A percentile compares a stretch with the other conserved stretches of the same genome.
These are phyloP conservation scores for Agrostemma githago DNA, from an alignment of 148 eudicot genomes.

Conservation along the genomic window DNA sequence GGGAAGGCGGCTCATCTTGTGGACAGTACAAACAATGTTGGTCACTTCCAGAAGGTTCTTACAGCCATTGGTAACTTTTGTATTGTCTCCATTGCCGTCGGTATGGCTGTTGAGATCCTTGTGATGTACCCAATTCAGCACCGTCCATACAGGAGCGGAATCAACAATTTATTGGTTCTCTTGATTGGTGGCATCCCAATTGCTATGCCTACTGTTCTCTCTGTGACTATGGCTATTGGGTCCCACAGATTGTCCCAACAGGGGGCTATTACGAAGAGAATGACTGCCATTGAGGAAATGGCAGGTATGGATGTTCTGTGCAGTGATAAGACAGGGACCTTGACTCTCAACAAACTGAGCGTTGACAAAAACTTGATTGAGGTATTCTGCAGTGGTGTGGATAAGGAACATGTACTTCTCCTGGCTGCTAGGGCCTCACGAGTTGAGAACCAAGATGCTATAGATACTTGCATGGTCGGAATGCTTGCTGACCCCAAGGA, in stretches of 20 bases:
- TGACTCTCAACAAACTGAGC: conserved; percentile 85
- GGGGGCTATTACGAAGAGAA: conserved; percentile 97
- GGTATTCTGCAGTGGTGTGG: conserved; percentile 75
- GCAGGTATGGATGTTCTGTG: conserved; percentile 99
- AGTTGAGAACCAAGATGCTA: conserved; percentile 93
- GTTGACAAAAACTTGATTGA: conserved; percentile 87
- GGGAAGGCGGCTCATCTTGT: conserved; percentile 98
- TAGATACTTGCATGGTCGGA: conserved; percentile 88
- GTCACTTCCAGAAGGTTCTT: conserved; percentile 93
- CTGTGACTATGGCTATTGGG: conserved; percentile 99
- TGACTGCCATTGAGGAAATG: conserved; percentile 99
- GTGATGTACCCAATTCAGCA: conserved; percentile 97
- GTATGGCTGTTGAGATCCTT: conserved; percentile 70
- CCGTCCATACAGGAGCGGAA: conserved; percentile 68
- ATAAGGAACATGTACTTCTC: conserved; percentile 71
- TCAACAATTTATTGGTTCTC: conserved; percentile 84
- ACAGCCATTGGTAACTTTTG: conserved; percentile 94
- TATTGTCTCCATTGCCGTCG: conserved; percentile 81
- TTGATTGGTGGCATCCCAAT: conserved; percentile 97
- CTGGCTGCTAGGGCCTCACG: conserved; percentile 94
- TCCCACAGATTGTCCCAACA: conserved; percentile 93
- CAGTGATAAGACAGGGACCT: conserved; percentile 95
- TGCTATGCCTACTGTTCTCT: conserved; percentile 96
- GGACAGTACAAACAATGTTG: conserved; percentile 97
- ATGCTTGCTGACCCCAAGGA: conserved; percentile 97